A percentile compares a stretch with the other conserved stretches of the same genome.
These are phyloP conservation scores for Pleurotus djamor DNA, from an alignment of 768 basidiomycete species.

Conservation along the genomic window DNA sequence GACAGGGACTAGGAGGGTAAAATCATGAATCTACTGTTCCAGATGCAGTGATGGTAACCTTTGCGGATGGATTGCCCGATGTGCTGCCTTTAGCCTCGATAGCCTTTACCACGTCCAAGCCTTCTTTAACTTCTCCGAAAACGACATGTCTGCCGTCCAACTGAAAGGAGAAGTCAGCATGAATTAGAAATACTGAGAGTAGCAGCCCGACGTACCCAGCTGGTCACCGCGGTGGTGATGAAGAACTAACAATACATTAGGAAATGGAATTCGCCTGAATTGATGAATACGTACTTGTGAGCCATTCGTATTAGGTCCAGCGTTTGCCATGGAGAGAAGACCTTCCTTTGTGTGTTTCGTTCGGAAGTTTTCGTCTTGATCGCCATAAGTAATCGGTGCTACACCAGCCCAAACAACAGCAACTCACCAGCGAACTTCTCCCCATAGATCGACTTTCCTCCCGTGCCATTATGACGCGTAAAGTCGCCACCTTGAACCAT, in stretches of 20 bases:
- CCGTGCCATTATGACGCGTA: conserved; percentile 64
- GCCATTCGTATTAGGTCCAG: conserved; percentile 78
- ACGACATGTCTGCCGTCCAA: conserved; percentile 69
- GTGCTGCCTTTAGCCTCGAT: conserved; percentile 47
- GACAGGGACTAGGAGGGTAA: background rate
- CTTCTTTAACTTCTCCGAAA: conserved; percentile 64
- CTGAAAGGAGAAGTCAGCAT: conserved; percentile 18
- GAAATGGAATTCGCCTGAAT: background rate
- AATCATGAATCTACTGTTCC: conserved; percentile 32
- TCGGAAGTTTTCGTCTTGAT: conserved; percentile 78
- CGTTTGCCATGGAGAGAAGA: conserved; percentile 82
- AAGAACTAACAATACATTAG: conserved; percentile 50
- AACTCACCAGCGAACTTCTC: conserved; percentile 58
- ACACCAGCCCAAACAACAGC: background rate
- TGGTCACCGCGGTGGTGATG: conserved; percentile 70
- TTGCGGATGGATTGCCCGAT: conserved; percentile 33
- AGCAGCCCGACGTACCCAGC: conserved; percentile 42
- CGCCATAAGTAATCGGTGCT: background rate
- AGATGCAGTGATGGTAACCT: conserved; percentile 58
- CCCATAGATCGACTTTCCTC: conserved; percentile 81
- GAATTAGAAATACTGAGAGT: background rate
- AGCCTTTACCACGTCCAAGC: conserved; percentile 60
- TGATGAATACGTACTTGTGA: conserved; percentile 50
- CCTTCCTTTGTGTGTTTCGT: conserved; percentile 66
- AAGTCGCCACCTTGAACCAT: conserved; percentile 95